These are phyloP conservation scores for Pseudophaeomoniella oleicola DNA, from an alignment of 2,329 filamentous ascomycete species.

Conservation along the genomic window DNA sequence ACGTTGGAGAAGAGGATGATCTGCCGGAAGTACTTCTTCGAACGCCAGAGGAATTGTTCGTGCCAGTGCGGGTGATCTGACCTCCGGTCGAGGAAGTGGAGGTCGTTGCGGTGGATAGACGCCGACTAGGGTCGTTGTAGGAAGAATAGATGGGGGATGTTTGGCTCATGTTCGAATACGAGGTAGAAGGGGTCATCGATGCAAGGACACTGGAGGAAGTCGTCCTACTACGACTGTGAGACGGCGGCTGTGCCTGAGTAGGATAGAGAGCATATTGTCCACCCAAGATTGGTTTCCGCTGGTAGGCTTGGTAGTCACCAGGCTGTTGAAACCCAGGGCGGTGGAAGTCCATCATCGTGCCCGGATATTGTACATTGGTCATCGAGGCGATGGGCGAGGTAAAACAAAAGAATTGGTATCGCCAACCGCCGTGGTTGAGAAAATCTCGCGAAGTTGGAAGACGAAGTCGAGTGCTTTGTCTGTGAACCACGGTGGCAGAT, in stretches of 20 bases:
- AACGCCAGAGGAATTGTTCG: constrained; percentile 8
- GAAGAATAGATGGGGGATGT: constrained; percentile 4
- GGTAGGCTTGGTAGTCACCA: constrained; percentile 25
- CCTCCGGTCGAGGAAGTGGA: constrained; percentile 7
- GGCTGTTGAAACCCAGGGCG: constrained; percentile 20
- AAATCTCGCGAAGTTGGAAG: neutral
- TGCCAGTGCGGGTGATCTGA: constrained; percentile 11
- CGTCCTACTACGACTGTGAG: neutral
- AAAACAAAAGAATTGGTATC: neutral
- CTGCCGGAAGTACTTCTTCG: constrained; percentile 13
- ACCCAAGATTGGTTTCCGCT: constrained; percentile 16
- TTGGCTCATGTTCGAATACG: neutral
- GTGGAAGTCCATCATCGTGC: constrained; percentile 8
- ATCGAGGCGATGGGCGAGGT: neutral
- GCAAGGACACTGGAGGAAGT: constrained; percentile 1
- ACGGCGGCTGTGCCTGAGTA: neutral
- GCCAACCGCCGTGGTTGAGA: neutral
- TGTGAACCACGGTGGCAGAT: neutral
- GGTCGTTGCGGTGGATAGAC: constrained; percentile 8
- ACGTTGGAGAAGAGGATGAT: constrained; percentile 11
- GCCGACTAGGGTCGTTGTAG: constrained; percentile 4
- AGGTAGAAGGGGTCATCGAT: neutral
- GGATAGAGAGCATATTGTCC: neutral
- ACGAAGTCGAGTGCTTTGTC: neutral
- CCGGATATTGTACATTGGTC: constrained; percentile 1